These are phyloP conservation scores for Paramecium primaurelia DNA, from an alignment of 73 alveolate species.

Conservation along the genomic window DNA sequence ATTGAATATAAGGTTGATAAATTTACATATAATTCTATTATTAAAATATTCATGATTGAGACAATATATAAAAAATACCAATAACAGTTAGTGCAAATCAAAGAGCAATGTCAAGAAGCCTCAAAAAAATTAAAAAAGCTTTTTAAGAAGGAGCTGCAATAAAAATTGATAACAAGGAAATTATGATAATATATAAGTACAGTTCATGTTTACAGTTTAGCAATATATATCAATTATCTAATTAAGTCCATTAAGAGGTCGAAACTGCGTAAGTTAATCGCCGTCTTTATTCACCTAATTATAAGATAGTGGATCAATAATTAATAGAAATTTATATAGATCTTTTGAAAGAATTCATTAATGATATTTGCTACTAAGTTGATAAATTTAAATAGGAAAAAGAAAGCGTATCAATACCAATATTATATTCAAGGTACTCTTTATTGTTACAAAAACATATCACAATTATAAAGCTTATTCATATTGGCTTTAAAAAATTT, in stretches of 20 bases:
- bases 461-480: background rate
- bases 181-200: background rate
- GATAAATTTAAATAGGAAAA: background rate
- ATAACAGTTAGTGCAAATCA: background rate
- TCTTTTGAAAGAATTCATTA: background rate
- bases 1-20: too few relatives aligned
- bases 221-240: too few relatives aligned
- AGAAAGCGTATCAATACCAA: background rate
- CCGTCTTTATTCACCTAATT: background rate
- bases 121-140: background rate
- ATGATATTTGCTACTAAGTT: background rate
- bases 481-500: slow-evolving; percentile 10
- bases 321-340: background rate
- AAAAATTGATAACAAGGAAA: background rate
- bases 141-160: background rate
- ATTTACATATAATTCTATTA: too few relatives aligned
- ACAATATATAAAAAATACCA: too few relatives aligned
- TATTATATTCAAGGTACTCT: background rate
- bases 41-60: too few relatives aligned
- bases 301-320: background rate
- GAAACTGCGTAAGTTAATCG: background rate
- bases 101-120: background rate
- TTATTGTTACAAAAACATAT: background rate
- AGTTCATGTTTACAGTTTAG: background rate
- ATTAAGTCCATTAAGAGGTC: too few relatives aligned